These are phyloP conservation scores for Tylopilus sp. DNA, from an alignment of 1,284 basidiomycete species.

Conservation along the genomic window DNA sequence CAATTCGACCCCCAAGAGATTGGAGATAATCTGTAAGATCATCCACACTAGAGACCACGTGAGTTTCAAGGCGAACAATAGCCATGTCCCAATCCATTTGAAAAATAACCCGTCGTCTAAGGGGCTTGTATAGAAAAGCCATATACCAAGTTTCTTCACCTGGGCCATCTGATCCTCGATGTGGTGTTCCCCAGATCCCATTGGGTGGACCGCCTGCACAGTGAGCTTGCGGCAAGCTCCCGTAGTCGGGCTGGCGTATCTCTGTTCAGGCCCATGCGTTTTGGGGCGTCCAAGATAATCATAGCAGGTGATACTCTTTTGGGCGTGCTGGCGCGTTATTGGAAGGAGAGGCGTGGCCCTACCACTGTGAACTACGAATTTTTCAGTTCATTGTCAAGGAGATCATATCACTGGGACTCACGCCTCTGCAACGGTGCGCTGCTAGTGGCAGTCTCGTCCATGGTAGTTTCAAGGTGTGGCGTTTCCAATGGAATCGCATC, in stretches of 20 bases:
- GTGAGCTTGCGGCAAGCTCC: conserved; percentile 25
- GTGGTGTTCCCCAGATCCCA: not conserved
- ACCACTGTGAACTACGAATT: not conserved
- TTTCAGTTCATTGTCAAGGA: no score
- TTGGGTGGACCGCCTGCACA: conserved; percentile 21
- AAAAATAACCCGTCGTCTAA: not conserved
- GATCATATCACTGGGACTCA: no score
- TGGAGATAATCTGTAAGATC: no score
- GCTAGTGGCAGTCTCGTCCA: no score
- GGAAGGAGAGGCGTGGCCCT: not conserved
- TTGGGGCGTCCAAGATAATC: conserved; percentile 15
- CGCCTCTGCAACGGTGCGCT: no score
- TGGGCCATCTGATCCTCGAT: conserved; percentile 14
- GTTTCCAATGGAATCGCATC: no score
- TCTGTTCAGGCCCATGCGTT: conserved; percentile 22
- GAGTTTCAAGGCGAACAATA: conserved; percentile 16
- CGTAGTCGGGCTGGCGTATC: conserved; percentile 32
- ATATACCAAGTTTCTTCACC: conserved; percentile 28
- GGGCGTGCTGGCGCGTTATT: not conserved
- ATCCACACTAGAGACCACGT: not conserved
- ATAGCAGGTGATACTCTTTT: conserved; percentile 5
- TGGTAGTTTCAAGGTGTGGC: no score
- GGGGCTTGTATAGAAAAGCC: conserved; percentile 20
- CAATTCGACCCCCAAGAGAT: not conserved
- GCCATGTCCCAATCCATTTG: conserved; percentile 15